Evolutionary conservation across 257 asterid genomes (phyloP).

Genomic region (Rubia yunnanensis): DNA sequence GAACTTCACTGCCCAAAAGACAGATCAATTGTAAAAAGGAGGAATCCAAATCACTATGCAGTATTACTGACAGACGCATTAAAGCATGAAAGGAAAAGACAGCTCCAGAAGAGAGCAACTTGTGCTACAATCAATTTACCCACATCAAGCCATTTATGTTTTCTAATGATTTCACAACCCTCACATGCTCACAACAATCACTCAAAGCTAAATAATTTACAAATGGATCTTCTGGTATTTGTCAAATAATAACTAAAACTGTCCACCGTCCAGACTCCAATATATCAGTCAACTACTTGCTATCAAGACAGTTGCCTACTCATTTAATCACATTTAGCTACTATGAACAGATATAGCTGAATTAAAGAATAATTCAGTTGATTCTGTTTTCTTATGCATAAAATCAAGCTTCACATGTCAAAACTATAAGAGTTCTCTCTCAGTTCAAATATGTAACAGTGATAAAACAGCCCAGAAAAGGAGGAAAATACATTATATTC

Average conservation of each 20-base stretch:
- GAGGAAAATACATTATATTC: background rate
- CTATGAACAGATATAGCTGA: no score
- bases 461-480: background rate
- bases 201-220: background rate
- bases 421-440: background rate
- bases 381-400: no score
- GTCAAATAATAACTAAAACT: background rate
- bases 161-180: background rate
- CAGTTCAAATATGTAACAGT: background rate
- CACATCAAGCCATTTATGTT: background rate
- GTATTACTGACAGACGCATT: background rate
- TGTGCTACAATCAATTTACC: background rate
- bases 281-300: background rate
- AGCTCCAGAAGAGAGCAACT: background rate
- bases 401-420: no score
- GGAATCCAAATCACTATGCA: background rate
- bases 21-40: background rate
- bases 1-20: conserved; percentile 57
- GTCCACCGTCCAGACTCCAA: background rate
- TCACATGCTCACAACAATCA: background rate
- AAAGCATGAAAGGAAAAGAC: background rate
- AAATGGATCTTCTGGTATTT: background rate
- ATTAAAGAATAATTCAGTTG: no score
- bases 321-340: no score
- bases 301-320: background rate